Conservation (phyloP, 257 asterid species). For the Ilex aquifolium region DNA sequence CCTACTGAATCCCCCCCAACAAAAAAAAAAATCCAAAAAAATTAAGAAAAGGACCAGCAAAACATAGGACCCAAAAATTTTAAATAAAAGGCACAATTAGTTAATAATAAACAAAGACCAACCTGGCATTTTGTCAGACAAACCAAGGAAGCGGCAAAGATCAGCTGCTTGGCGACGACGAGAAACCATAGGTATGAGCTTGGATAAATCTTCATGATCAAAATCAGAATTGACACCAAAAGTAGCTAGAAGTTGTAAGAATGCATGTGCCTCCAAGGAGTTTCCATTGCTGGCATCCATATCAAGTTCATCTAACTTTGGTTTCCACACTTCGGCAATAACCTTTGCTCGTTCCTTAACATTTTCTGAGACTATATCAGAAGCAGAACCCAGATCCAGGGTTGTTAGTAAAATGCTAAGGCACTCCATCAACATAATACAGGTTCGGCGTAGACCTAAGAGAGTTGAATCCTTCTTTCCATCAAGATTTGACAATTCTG, state of each 20-base stretch:
- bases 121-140: conserved; percentile 97
- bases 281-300: conserved; percentile 93
- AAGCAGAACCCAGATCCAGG: conserved; percentile 34
- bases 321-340: conserved; percentile 95
- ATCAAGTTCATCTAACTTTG: conserved; percentile 81
- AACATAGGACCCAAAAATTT: not conserved
- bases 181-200: conserved; percentile 94
- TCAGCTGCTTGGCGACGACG: conserved; percentile 98
- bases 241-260: conserved; percentile 87
- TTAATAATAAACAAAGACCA: not conserved
- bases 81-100: conserved; percentile 4
- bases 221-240: conserved; percentile 81
- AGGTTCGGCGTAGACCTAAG: conserved; percentile 84
- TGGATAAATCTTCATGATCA: conserved; percentile 68
- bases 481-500: conserved; percentile 48
- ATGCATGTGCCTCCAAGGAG: conserved; percentile 97
- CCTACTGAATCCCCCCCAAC: not conserved
- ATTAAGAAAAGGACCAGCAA: conserved; percentile 4
- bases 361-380: conserved; percentile 43
- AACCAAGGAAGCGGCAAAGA: conserved; percentile 86
- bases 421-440: conserved; percentile 97
- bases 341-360: conserved; percentile 72
- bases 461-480: conserved; percentile 76
- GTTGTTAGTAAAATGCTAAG: conserved; percentile 52
- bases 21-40: not conserved